Evolutionary conservation across 495 filamentous ascomycete genomes (phyloP).

Genomic region (Penicillium herquei): DNA sequence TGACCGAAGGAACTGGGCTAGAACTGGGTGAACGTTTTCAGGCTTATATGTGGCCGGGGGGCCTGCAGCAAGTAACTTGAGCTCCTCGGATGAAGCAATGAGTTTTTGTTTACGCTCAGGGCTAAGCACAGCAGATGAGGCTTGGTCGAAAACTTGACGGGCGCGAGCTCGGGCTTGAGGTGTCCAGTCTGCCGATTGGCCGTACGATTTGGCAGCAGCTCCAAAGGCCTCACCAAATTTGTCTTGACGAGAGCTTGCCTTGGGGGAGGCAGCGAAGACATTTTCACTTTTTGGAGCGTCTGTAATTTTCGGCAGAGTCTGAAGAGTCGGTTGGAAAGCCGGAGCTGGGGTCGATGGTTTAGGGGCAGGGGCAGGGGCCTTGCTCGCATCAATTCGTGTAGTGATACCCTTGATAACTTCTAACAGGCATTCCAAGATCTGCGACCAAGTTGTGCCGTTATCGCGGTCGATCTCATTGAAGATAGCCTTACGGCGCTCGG

Average conservation of each 20-base stretch:
- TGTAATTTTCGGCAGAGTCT: conserved; percentile 49
- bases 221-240: conserved; percentile 54
- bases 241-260: conserved; percentile 45
- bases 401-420: conserved; percentile 64
- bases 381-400: conserved; percentile 58
- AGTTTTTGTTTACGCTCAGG: conserved; percentile 44
- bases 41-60: conserved; percentile 31
- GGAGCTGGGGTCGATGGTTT: conserved; percentile 26
- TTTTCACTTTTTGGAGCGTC: conserved; percentile 57
- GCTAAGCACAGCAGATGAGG: conserved; percentile 40
- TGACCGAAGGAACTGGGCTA: conserved; percentile 41
- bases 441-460: conserved; percentile 75
- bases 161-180: conserved; percentile 42
- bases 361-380: conserved; percentile 44
- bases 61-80: conserved; percentile 39
- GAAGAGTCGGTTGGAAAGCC: conserved; percentile 35
- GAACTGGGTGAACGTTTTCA: conserved; percentile 36
- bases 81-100: conserved; percentile 33
- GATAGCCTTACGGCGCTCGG: conserved; percentile 73
- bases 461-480: conserved; percentile 87
- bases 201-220: conserved; percentile 55
- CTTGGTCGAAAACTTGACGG: conserved; percentile 42
- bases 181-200: conserved; percentile 55
- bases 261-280: conserved; percentile 52
- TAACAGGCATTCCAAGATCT: conserved; percentile 67